Conservation (phyloP, 352 stramenopile species). For the Phytophthora sojae region DNA sequence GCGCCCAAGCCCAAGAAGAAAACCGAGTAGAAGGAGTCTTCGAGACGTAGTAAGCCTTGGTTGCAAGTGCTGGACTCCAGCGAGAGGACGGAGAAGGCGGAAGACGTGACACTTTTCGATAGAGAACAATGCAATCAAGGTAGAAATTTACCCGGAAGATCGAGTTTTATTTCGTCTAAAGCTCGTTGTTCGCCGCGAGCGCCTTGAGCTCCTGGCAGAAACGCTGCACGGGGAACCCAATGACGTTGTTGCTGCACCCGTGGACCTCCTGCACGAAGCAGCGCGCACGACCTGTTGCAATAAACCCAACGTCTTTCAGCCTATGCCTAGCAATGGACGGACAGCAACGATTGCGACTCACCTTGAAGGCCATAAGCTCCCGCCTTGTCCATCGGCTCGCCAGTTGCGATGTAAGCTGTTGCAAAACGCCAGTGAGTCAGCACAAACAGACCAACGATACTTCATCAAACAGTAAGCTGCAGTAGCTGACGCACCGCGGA, state of each 20-base stretch:
- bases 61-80: slow-evolving; percentile 23
- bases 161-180: slow-evolving; percentile 33
- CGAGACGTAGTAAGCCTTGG: slow-evolving; percentile 18
- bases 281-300: slow-evolving; percentile 52
- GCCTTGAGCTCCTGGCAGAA: slow-evolving; percentile 71
- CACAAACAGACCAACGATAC: background rate
- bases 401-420: slow-evolving; percentile 87
- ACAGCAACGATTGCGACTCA: slow-evolving; percentile 1
- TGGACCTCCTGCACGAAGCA: slow-evolving; percentile 83
- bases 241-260: slow-evolving; percentile 94
- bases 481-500: slow-evolving; percentile 47
- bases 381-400: slow-evolving; percentile 94
- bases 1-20: slow-evolving; percentile 66
- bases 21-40: slow-evolving; percentile 43
- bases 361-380: slow-evolving; percentile 93
- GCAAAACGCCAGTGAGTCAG: background rate
- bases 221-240: slow-evolving; percentile 88
- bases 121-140: slow-evolving; percentile 34
- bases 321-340: background rate
- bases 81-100: slow-evolving; percentile 15
- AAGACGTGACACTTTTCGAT: slow-evolving; percentile 17
- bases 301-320: background rate
- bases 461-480: background rate
- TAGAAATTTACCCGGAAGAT: slow-evolving; percentile 5
- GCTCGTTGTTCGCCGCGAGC: slow-evolving; percentile 45